Evolutionary conservation across 2,329 filamentous ascomycete genomes (phyloP).

Genomic region (Myrmaecium sp.): DNA sequence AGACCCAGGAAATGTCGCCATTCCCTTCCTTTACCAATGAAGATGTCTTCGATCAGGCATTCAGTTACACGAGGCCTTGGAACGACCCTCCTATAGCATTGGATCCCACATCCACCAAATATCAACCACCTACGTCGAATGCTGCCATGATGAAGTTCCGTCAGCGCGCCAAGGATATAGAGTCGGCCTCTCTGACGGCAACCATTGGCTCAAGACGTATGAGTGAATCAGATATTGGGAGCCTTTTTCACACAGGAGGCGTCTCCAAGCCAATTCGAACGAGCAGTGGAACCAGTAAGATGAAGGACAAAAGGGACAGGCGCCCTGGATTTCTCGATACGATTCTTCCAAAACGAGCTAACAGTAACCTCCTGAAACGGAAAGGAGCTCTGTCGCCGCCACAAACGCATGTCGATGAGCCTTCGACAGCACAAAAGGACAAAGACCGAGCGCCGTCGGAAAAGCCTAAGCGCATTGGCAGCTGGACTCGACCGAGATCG

Average conservation of each 20-base stretch:
- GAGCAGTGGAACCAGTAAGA: constrained; percentile 16
- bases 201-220: constrained; percentile 54
- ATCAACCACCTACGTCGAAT: constrained; percentile 36
- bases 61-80: constrained; percentile 25
- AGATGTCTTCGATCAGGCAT: neutral
- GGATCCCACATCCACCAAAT: constrained; percentile 16
- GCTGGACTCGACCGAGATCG: constrained; percentile 24
- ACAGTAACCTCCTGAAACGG: constrained; percentile 30
- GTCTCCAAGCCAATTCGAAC: constrained; percentile 43
- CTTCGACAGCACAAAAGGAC: constrained; percentile 10
- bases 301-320: constrained; percentile 23
- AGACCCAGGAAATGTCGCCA: constrained; percentile 12
- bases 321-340: constrained; percentile 37
- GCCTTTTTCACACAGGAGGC: constrained; percentile 38
- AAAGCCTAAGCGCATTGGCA: constrained; percentile 23
- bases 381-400: constrained; percentile 20
- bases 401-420: constrained; percentile 9
- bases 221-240: constrained; percentile 46
- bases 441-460: constrained; percentile 14
- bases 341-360: constrained; percentile 24
- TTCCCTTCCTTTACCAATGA: constrained; percentile 8
- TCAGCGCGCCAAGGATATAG: constrained; percentile 32
- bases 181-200: constrained; percentile 40
- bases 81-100: constrained; percentile 25
- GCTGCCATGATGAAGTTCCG: constrained; percentile 38